Base-by-base conservation (phyloP, 176 grass and related monocot genomes). In the Guadua angustifolia region DNA sequence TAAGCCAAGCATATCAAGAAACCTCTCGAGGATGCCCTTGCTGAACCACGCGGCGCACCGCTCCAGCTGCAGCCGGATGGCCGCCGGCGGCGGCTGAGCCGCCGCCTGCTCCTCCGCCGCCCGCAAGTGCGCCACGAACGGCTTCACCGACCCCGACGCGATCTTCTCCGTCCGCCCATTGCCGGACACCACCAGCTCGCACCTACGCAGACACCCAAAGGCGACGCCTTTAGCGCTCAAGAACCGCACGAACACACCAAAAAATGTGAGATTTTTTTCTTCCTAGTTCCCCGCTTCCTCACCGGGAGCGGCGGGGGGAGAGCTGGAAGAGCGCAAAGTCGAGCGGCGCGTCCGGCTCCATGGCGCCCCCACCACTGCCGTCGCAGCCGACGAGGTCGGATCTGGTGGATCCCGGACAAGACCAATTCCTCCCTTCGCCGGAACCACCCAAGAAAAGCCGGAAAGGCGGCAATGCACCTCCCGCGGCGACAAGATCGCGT, bases 1-100 rank as follows among this genome's bases (percentile, higher is more conserved):
- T 69, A 76, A 52, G 36, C 46, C 44, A 43, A 43, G 42, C 42
- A 14, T 46, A 58, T 45, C 46, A 85, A 52, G 66, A 43, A 79
- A 99, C 97, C 97, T 99, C 86, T 99, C 97, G 7, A 99, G 93
- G 26, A 93, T 99, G 83, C 88, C 91, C 89, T 99, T 99, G 83
- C 84, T 96, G 90, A 99, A 99, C 97, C 97, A 99, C 3, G 89
- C 9, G 39, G 84, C 81, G 17, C 69, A 79, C 12, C 81, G 89
- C 22, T 92, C 91, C 52, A 95, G 64, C 86, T 99, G 91, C 56
- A 99, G 79, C 18, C 86, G 89, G 80, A 99, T 96, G 45, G 84
- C 84, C 74, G 77, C 26, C 18, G 58, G 49, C 78, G 74, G 36
- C 44, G 83, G 82, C 49, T 89, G 79, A 2, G 79, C 88, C 9